Evolutionary conservation across 1,284 basidiomycete species (phyloP).

Genomic region (Earliella scabrosa): DNA sequence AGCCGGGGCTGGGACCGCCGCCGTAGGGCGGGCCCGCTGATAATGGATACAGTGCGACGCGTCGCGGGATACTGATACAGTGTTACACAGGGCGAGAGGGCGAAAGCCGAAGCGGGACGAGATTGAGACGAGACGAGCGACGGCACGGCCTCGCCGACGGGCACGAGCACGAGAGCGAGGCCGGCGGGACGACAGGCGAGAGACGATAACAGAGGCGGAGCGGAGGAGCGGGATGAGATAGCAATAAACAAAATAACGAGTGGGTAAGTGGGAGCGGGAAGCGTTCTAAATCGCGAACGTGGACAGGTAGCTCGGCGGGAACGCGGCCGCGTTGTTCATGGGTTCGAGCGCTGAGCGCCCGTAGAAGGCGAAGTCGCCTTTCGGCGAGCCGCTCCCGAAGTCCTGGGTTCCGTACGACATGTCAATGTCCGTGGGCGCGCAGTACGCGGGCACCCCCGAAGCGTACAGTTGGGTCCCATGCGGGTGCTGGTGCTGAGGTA

Average conservation of each 20-base stretch:
- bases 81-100: constrained; percentile 17
- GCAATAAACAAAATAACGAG: constrained; percentile 29
- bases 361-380: constrained; percentile 24
- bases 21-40: constrained; percentile 14
- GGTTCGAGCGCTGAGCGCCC: constrained; percentile 17
- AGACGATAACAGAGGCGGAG: background rate
- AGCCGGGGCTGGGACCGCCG: constrained; percentile 6
- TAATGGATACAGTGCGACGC: constrained; percentile 28
- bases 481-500: constrained; percentile 22
- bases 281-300: constrained; percentile 27
- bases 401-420: constrained; percentile 22
- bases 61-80: constrained; percentile 27
- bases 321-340: constrained; percentile 16
- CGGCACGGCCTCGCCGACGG: no score
- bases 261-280: constrained; percentile 11
- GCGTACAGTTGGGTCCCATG: constrained; percentile 13
- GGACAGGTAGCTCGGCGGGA: constrained; percentile 18
- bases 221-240: constrained; percentile 11
- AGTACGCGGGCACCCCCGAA: constrained; percentile 15
- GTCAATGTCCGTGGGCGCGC: constrained; percentile 16
- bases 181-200: background rate
- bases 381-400: constrained; percentile 16
- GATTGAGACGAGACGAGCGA: background rate
- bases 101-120: constrained; percentile 3
- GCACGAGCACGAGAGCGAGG: background rate